Percentiles rank a stretch among this genome's conserved stretches.
These are phyloP conservation scores for Kwoniella sp. DNA, from an alignment of 768 basidiomycete species.

Conservation along the genomic window DNA sequence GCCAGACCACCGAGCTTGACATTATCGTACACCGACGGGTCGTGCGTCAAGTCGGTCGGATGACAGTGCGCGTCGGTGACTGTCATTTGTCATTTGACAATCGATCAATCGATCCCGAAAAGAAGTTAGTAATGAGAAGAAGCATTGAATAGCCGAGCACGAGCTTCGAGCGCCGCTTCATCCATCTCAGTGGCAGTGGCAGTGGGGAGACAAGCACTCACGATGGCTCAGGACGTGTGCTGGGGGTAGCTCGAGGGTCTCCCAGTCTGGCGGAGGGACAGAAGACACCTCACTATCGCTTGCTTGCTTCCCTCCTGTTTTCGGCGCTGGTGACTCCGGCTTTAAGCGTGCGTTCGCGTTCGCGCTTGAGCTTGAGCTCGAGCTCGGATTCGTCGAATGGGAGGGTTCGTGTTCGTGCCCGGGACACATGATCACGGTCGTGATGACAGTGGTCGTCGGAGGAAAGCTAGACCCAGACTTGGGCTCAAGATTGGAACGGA, in stretches of 20 bases:
- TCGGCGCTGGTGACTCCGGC: background rate
- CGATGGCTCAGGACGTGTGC: conserved; percentile 29
- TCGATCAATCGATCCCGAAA: no score
- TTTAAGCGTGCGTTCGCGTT: no score
- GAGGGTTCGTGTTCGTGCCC: background rate
- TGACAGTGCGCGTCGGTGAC: conserved; percentile 90
- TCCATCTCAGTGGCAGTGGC: no score
- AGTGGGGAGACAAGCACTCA: conserved; percentile 21
- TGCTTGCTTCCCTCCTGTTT: background rate
- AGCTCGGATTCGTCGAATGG: background rate
- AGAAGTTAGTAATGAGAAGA: no score
- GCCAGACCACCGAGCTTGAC: conserved; percentile 69
- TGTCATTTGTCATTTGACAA: no score
- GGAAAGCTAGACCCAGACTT: no score
- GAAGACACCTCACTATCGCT: background rate
- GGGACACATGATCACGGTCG: background rate
- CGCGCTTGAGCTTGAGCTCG: background rate
- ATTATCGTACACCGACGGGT: conserved; percentile 61
- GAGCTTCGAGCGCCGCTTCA: no score
- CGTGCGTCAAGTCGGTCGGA: conserved; percentile 73
- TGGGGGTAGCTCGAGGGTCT: conserved; percentile 29
- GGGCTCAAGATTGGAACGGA: no score
- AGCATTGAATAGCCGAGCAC: background rate
- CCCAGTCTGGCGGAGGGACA: conserved; percentile 34
- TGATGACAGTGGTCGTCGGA: background rate